Base-by-base conservation (phyloP, 768 basidiomycete species). In the Termitomyces heimii region DNA sequence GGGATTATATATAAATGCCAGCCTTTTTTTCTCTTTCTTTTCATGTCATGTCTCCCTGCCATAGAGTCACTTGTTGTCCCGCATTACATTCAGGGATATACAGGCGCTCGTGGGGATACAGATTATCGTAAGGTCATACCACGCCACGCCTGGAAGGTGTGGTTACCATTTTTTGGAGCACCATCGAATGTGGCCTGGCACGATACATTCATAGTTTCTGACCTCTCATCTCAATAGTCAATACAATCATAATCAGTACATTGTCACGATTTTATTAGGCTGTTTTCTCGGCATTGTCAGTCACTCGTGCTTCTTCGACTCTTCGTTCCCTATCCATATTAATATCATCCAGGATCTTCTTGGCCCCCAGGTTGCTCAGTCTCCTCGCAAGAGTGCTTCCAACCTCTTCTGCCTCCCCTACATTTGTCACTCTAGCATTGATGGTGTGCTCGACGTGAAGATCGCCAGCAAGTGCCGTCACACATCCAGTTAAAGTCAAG, bases 311-410 rank as follows among this genome's bases (percentile, higher is more conserved):
- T 56, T 76, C 76, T 6, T 58, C 71, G 20, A 78, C 75, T 52
- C 82, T 71, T 34, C 70, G 72, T 48, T 75, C 78, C 60, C 88
- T 77, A 65, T 92, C 86, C 53, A 66, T 68, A n/a, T 82, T 88
- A 63, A 99, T 90, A 55, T 91, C 90, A 39, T 91, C 85, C 68
- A 99, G 67, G 62, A 99, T 90, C 58, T 77, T 79, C 63, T 77
- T 81, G 20, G 90, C 96, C 0, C 96, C 96, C 1, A 71, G 75
- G 9, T 80, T 79, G 44, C 89, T 78, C 55, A 99, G 69, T 7
- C 73, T 70, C 60, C 70, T 71, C 4, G 91, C 97, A 34, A 96
- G 73, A 46, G 71, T 75, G 44, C 72, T 76, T 7, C 96, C 96
- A 31, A 91, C 65, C 40, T 67, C 73, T 68, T 92, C 89, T 0